Base-by-base conservation (phyloP, 805 yeast genomes). In the Saccharomycopsis fermentans region DNA sequence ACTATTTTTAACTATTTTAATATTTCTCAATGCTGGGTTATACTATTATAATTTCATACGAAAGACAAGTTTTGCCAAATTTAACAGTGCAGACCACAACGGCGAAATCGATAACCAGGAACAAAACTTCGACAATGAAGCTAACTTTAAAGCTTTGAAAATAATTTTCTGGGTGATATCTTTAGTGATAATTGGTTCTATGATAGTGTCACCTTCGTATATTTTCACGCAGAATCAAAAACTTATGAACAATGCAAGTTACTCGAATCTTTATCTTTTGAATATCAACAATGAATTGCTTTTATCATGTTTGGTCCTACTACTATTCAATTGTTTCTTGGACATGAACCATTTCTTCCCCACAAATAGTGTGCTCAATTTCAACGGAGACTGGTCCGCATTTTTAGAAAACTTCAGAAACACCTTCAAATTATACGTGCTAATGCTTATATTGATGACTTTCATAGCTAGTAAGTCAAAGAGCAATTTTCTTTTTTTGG, bases 391-490 rank as follows among this genome's bases (percentile, higher is more conserved):
- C 26, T 43, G 50, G 50, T 43, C 26, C 8, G 50, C 50, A 14
- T 54, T 61, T n/a, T 35, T 61, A 21, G 52, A 34, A 21, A 52
- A 35, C 32, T 54, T 61, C 17, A 61, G 55, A 37, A 61, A 61
- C 43, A 50, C 59, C 6, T 61, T 61, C 47, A 61, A 61, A 35
- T 59, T 61, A 21, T 61, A 61, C 40, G 59, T 61, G 21, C 35
- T 61, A 9, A 57, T 54, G 29, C 32, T 61, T 3, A 50, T 56
- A 2, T 58, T 59, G 32, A 27, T 61, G n/a, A 55, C 56, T 21
- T 61, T 59, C 37, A 54, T 61, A 24, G 52, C 62, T 21, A 61
- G 63, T 53, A 61, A 61, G 19, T 40, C 63, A 12, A 61, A 61
- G 36, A 56, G 58, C 2, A 54, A 61, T 36, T 61, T 54, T 27